Evolutionary conservation across 805 yeast genomes (phyloP).

Genomic region (Candida golubevii): DNA sequence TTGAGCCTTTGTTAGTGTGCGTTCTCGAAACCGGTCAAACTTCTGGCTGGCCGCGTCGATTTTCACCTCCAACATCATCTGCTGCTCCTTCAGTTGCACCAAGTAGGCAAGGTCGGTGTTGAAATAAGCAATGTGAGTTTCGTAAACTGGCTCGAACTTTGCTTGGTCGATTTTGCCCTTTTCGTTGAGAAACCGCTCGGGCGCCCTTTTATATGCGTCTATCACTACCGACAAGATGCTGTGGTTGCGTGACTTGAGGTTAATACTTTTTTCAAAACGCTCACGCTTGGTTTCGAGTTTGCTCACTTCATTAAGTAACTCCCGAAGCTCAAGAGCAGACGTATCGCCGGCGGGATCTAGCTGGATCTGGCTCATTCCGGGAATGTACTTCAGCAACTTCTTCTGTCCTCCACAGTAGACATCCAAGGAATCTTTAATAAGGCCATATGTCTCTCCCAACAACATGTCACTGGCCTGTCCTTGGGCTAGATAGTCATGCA

Average conservation of each 20-base stretch:
- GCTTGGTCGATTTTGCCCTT: constrained; percentile 23
- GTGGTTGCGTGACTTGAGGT: constrained; percentile 42
- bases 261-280: constrained; percentile 38
- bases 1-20: constrained; percentile 19
- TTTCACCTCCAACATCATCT: constrained; percentile 18
- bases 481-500: constrained; percentile 47
- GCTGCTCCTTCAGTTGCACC: constrained; percentile 30
- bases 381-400: constrained; percentile 32
- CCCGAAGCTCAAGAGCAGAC: constrained; percentile 34
- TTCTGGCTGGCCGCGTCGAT: constrained; percentile 13
- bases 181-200: constrained; percentile 11
- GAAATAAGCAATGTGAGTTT: constrained; percentile 43
- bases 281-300: constrained; percentile 34
- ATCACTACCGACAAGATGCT: constrained; percentile 52
- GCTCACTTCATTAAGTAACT: constrained; percentile 25
- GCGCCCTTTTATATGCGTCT: constrained; percentile 36
- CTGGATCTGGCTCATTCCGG: constrained; percentile 33
- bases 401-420: constrained; percentile 41
- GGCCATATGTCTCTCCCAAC: constrained; percentile 42
- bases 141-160: constrained; percentile 36
- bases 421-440: constrained; percentile 45
- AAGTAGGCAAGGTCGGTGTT: constrained; percentile 47
- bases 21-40: constrained; percentile 10
- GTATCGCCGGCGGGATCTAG: constrained; percentile 29
- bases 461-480: constrained; percentile 61